Conservation (phyloP, 805 yeast genomes). For the Saturnispora halmiae region DNA sequence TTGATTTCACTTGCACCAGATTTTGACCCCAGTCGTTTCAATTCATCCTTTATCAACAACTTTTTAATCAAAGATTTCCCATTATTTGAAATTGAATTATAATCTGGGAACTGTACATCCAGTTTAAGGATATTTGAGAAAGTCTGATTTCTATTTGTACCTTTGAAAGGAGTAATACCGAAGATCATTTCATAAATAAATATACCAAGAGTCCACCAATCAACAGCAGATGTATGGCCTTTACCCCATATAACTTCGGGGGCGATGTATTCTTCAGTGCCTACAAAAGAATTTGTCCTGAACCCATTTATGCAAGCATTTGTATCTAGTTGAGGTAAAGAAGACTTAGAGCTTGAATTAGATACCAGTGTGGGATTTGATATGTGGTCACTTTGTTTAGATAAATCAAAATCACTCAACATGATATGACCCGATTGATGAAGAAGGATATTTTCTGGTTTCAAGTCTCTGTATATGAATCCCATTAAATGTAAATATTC, state of each 20-base stretch:
- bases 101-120: conserved; percentile 73
- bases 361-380: conserved; percentile 65
- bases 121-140: conserved; percentile 78
- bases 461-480: conserved; percentile 89
- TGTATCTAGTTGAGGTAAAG: conserved; percentile 70
- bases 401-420: conserved; percentile 93
- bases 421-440: conserved; percentile 98
- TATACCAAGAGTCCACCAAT: conserved; percentile 99
- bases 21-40: conserved; percentile 79
- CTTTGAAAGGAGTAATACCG: conserved; percentile 96
- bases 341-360: conserved; percentile 21
- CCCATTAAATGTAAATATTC: conserved; percentile 97
- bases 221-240: conserved; percentile 97
- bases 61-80: conserved; percentile 78
- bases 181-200: conserved; percentile 88
- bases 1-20: conserved; percentile 95
- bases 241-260: conserved; percentile 97
- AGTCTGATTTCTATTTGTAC: conserved; percentile 78
- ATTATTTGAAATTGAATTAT: conserved; percentile 46
- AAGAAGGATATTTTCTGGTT: conserved; percentile 88
- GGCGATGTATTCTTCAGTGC: conserved; percentile 97
- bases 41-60: conserved; percentile 79
- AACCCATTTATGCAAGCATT: conserved; percentile 93
- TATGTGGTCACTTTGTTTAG: conserved; percentile 74
- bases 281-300: conserved; percentile 95